Evolutionary conservation across 495 filamentous ascomycete genomes (phyloP).

Genomic region (Monascus purpureus): DNA sequence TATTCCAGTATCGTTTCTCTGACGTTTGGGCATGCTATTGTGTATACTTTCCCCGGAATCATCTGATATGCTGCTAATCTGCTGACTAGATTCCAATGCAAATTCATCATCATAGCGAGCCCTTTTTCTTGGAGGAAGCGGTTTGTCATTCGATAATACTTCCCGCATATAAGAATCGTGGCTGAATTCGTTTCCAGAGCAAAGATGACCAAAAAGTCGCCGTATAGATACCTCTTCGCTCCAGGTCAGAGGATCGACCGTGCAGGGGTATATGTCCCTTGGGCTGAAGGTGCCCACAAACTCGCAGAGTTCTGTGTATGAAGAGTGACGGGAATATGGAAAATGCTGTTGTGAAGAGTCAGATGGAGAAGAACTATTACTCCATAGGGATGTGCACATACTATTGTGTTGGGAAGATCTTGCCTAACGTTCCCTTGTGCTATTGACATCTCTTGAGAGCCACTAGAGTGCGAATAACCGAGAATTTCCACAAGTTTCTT

Average conservation of each 20-base stretch:
- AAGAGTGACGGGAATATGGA: slow-evolving; percentile 85
- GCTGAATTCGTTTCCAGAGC: slow-evolving; percentile 41
- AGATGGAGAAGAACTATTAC: neutral
- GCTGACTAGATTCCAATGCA: slow-evolving; percentile 12
- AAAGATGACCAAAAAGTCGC: slow-evolving; percentile 58
- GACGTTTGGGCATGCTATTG: too few species aligned
- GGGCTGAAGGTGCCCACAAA: slow-evolving; percentile 57
- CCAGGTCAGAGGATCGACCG: slow-evolving; percentile 54
- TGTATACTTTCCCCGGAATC: too few species aligned
- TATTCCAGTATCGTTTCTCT: too few species aligned
- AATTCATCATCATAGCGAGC: slow-evolving; percentile 10
- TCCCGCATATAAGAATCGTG: slow-evolving; percentile 53
- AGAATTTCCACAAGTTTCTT: slow-evolving; percentile 27
- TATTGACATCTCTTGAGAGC: neutral
- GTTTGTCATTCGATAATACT: slow-evolving; percentile 7
- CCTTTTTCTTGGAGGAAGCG: slow-evolving; percentile 12
- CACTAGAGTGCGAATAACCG: slow-evolving; percentile 7
- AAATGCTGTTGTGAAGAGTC: slow-evolving; percentile 35
- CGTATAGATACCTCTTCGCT: slow-evolving; percentile 44
- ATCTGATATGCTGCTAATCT: too few species aligned
- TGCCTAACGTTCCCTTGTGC: neutral
- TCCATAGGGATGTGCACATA: slow-evolving; percentile 8
- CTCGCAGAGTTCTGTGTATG: slow-evolving; percentile 62
- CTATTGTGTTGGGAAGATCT: slow-evolving; percentile 11
- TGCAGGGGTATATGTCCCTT: slow-evolving; percentile 72